phyloP scores from a whole-genome alignment of 306 rosid species.

The Malus asiatica region DNA sequence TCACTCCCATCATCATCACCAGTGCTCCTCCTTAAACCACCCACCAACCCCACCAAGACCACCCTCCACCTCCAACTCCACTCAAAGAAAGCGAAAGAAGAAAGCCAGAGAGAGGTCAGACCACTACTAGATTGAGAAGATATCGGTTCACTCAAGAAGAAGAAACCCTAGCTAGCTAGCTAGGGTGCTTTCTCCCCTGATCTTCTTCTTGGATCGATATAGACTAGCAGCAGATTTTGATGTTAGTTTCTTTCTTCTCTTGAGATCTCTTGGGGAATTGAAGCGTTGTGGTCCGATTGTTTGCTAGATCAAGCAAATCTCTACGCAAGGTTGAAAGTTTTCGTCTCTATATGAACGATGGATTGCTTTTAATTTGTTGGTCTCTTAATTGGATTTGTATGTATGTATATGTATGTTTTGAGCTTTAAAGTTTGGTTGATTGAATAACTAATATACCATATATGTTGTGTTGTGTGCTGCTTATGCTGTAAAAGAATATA shows the following conservation, averaged over 20 bases:
- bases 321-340: not conserved
- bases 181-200: not conserved
- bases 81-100: slow-evolving; percentile 33
- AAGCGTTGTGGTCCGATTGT: slow-evolving; percentile 77
- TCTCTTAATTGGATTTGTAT: not conserved
- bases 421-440: not conserved
- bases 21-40: slow-evolving; percentile 27
- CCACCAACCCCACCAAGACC: slow-evolving; percentile 48
- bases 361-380: not conserved
- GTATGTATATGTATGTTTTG: not conserved
- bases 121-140: slow-evolving; percentile 22
- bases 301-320: slow-evolving; percentile 39
- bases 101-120: slow-evolving; percentile 7
- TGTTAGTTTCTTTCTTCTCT: slow-evolving; percentile 36
- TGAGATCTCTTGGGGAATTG: slow-evolving; percentile 65
- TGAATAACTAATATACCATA: not conserved
- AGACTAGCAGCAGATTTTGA: slow-evolving; percentile 3
- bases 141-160: slow-evolving; percentile 57
- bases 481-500: not conserved
- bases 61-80: slow-evolving; percentile 17
- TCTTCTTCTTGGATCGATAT: slow-evolving; percentile 25
- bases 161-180: slow-evolving; percentile 52
- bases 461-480: not conserved
- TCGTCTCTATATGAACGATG: not conserved
- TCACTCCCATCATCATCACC: slow-evolving; percentile 56